These are phyloP conservation scores for Trichoderma sp. DNA, from an alignment of 2,329 filamentous ascomycete genomes.

Conservation along the genomic window DNA sequence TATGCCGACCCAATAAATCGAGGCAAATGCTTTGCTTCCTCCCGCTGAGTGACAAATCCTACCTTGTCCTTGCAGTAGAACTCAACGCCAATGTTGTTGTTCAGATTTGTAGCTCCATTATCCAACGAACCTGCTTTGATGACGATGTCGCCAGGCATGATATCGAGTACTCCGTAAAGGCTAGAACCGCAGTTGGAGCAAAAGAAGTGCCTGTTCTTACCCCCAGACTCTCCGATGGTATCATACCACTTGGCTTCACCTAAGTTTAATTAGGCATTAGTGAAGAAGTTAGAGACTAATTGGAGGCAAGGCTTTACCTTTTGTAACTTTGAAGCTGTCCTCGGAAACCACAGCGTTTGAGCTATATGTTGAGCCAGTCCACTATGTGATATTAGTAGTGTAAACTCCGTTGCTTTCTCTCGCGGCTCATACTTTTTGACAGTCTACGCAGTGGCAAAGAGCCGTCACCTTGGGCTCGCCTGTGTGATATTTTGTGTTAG, in stretches of 20 bases:
- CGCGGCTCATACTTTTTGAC: constrained; percentile 51
- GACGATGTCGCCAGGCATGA: constrained; percentile 55
- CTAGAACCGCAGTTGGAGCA: constrained; percentile 56
- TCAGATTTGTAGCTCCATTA: constrained; percentile 49
- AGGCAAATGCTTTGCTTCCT: constrained; percentile 37
- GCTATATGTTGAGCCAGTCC: constrained; percentile 58
- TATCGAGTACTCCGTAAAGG: constrained; percentile 56
- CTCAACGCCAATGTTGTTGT: constrained; percentile 52
- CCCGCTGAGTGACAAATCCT: constrained; percentile 46
- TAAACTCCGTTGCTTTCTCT: background rate
- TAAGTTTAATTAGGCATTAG: constrained; percentile 29
- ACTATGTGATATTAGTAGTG: constrained; percentile 35
- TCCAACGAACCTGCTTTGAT: constrained; percentile 59
- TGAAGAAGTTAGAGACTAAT: rapidly evolving
- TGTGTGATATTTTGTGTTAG: constrained; percentile 30
- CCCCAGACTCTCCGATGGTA: constrained; percentile 52
- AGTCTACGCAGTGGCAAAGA: constrained; percentile 58
- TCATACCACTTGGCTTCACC: constrained; percentile 55
- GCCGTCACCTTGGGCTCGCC: constrained; percentile 49
- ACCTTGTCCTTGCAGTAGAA: constrained; percentile 58
- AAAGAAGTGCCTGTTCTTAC: constrained; percentile 61
- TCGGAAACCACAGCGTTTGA: constrained; percentile 57
- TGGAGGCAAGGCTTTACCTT: constrained; percentile 43
- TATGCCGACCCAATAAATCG: constrained; percentile 23
- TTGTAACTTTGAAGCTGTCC: constrained; percentile 51